These are phyloP conservation scores for Globisporangium recalcitrans DNA, from an alignment of 352 stramenopile genomes.

Conservation along the genomic window DNA sequence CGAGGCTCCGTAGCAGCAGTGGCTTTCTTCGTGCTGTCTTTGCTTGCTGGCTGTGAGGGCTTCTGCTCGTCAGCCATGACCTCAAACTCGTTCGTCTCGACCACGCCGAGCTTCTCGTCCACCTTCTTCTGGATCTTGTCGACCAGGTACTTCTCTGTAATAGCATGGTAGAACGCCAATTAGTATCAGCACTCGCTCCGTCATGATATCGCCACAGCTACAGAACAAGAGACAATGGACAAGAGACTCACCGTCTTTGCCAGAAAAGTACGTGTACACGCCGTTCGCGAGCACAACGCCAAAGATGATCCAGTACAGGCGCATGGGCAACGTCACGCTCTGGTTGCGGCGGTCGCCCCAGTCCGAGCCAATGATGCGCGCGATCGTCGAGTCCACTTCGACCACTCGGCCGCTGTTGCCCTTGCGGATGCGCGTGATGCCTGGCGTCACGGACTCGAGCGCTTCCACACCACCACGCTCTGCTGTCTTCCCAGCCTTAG, in stretches of 20 bases:
- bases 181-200: neutral
- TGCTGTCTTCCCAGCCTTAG: neutral
- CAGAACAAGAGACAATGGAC: neutral
- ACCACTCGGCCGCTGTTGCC: constrained; percentile 28
- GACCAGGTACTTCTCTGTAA: constrained; percentile 42
- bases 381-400: constrained; percentile 51
- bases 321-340: constrained; percentile 60
- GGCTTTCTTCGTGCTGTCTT: neutral
- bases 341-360: constrained; percentile 69
- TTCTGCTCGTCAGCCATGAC: constrained; percentile 22
- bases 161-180: neutral
- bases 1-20: neutral
- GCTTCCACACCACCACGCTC: neutral
- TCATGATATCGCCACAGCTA: neutral
- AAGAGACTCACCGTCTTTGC: constrained; percentile 34
- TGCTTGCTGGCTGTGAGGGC: neutral
- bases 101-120: constrained; percentile 42
- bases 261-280: constrained; percentile 45
- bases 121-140: constrained; percentile 51
- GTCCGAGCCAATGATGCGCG: constrained; percentile 68
- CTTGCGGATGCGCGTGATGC: constrained; percentile 36
- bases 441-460: constrained; percentile 18
- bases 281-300: constrained; percentile 51
- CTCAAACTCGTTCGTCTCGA: constrained; percentile 43
- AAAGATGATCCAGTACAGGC: constrained; percentile 69